Evolutionary conservation across 2,329 filamentous ascomycete genomes (phyloP).

Genomic region (Akanthomyces muscarius): DNA sequence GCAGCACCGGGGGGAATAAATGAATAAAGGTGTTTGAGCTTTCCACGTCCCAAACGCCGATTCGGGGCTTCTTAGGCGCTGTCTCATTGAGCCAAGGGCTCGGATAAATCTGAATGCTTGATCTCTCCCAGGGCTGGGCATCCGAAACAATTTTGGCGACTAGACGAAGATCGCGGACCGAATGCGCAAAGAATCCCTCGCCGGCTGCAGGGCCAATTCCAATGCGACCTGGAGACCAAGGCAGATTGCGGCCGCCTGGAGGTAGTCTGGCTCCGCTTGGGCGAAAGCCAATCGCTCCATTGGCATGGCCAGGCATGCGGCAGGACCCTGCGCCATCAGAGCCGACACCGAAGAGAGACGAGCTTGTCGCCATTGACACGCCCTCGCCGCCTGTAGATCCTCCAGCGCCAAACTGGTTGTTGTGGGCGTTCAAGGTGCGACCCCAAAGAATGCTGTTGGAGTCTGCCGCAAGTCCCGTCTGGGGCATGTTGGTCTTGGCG

Average conservation of each 20-base stretch:
- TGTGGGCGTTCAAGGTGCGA: neutral
- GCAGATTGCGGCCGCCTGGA: neutral
- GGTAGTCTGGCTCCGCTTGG: slow-evolving; percentile 4
- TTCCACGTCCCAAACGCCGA: slow-evolving; percentile 18
- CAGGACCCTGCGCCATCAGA: slow-evolving; percentile 6
- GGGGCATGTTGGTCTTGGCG: slow-evolving; percentile 12
- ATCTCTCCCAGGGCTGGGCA: neutral
- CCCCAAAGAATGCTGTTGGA: slow-evolving; percentile 12
- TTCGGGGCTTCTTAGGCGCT: neutral
- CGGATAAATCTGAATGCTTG: neutral
- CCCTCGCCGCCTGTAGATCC: slow-evolving; percentile 5
- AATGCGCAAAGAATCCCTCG: neutral
- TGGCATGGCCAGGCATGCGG: slow-evolving; percentile 5
- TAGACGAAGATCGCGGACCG: neutral
- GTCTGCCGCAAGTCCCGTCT: slow-evolving; percentile 10
- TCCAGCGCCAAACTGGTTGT: slow-evolving; percentile 5
- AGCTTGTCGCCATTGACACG: neutral
- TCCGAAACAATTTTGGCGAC: neutral
- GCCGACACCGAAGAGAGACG: slow-evolving; percentile 1
- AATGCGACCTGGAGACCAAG: neutral
- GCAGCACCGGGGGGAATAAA: slow-evolving; percentile 14
- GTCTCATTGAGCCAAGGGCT: neutral
- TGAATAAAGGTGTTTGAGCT: slow-evolving; percentile 22
- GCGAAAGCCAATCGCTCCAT: slow-evolving; percentile 5
- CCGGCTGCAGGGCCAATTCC: neutral